These are phyloP conservation scores for Cruciata laevipes DNA, from an alignment of 257 asterid genomes.

Conservation along the genomic window DNA sequence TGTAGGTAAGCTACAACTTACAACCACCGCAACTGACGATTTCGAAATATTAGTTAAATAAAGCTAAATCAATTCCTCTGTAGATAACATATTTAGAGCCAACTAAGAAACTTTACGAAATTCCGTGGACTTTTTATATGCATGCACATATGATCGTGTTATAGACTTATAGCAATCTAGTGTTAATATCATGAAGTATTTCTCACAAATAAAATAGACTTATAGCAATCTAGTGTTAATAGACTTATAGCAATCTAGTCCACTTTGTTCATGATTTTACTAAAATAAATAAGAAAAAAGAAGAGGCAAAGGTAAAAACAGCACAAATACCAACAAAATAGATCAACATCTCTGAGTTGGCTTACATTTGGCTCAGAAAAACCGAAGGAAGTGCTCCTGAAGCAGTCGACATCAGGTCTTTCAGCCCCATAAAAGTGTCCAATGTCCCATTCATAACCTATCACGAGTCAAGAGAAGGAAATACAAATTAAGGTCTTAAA, in stretches of 20 bases:
- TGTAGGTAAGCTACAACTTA: neutral
- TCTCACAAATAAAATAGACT: no score
- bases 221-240: neutral
- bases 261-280: no score
- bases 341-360: slow-evolving; percentile 15
- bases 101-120: neutral
- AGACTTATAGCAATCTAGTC: neutral
- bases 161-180: neutral
- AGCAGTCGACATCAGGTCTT: slow-evolving; percentile 91
- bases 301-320: neutral
- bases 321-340: neutral
- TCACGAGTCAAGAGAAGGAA: slow-evolving; percentile 12
- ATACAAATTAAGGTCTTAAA: neutral
- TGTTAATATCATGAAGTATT: neutral
- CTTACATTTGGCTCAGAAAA: slow-evolving; percentile 59
- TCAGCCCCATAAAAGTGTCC: slow-evolving; percentile 91
- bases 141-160: neutral
- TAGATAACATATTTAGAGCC: neutral
- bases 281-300: no score
- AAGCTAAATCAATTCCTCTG: neutral
- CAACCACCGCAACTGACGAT: neutral
- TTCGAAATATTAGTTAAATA: neutral
- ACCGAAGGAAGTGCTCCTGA: slow-evolving; percentile 83
- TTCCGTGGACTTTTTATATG: neutral
- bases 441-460: slow-evolving; percentile 98